phyloP scores from a whole-genome alignment of 1,139 yeast genomes.

The Suhomyces taliae region DNA sequence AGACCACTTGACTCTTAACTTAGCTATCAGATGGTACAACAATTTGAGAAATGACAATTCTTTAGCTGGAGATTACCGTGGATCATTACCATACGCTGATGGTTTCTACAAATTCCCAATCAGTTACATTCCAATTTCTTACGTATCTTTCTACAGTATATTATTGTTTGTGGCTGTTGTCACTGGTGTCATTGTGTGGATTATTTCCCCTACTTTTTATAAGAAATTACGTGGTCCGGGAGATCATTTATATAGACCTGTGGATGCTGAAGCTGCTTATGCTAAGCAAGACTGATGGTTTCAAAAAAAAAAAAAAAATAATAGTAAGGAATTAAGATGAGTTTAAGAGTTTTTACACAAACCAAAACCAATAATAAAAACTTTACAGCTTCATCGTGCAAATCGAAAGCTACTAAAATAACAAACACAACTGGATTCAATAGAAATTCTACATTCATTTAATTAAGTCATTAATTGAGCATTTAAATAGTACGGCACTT shows the following conservation, averaged over 20 bases:
- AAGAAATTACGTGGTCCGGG: conserved; percentile 4
- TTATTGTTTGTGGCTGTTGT: conserved; percentile 24
- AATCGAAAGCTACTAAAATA: neutral
- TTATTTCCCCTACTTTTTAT: conserved; percentile 20
- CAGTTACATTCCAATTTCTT: conserved; percentile 29
- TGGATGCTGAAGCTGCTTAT: conserved; percentile 29
- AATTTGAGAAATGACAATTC: conserved; percentile 24
- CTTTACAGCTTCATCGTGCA: too few species aligned
- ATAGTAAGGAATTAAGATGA: too few species aligned
- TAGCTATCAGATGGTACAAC: conserved; percentile 62
- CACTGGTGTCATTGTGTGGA: conserved; percentile 28
- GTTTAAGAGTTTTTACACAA: too few species aligned
- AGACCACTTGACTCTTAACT: conserved; percentile 54
- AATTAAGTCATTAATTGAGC: neutral
- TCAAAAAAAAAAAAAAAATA: neutral
- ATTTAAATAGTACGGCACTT: conserved; percentile 28
- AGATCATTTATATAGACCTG: conserved; percentile 5
- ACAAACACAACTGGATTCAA: neutral
- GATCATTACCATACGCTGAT: conserved; percentile 34
- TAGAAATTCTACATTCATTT: neutral
- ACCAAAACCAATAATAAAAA: too few species aligned
- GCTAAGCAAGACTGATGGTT: conserved; percentile 27
- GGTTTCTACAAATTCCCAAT: conserved; percentile 46
- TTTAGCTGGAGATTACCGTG: conserved; percentile 9
- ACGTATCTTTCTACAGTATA: conserved; percentile 22